phyloP scores from a whole-genome alignment of 2,329 filamentous ascomycete species.

The Cladophialophora immunda region DNA sequence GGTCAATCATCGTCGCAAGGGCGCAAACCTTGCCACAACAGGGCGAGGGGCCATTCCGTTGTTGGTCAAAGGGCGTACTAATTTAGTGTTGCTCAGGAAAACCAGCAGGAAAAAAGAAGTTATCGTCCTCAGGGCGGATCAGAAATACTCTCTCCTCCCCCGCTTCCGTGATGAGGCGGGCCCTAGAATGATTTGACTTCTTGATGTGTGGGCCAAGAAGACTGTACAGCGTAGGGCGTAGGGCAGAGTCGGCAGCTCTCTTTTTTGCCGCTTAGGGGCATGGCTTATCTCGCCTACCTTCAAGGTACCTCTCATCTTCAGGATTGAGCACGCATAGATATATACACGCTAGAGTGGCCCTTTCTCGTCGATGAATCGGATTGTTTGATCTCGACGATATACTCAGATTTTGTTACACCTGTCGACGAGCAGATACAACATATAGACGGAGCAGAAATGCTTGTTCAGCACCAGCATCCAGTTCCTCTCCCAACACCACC shows the following conservation, averaged over 20 bases:
- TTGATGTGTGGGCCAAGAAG: not conserved
- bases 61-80: conserved; percentile 1
- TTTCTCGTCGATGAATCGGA: not conserved
- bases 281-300: not conserved
- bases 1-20: not conserved
- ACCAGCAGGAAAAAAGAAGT: not conserved
- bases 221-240: conserved; percentile 7
- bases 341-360: not conserved
- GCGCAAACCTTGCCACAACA: not conserved
- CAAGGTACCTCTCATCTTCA: not conserved
- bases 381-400: not conserved
- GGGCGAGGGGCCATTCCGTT: not conserved
- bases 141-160: not conserved
- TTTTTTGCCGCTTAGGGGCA: not conserved
- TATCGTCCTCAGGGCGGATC: not conserved
- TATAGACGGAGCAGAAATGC: conserved; percentile 7
- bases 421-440: not conserved
- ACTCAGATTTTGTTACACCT: not conserved
- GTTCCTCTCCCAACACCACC: conserved; percentile 14
- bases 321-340: not conserved
- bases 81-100: not conserved
- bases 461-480: conserved; percentile 19
- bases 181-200: not conserved
- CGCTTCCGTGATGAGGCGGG: not conserved
- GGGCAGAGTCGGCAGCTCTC: not conserved